Base-by-base conservation (phyloP, 2,329 filamentous ascomycete genomes). In the Hypomyces perniciosus region DNA sequence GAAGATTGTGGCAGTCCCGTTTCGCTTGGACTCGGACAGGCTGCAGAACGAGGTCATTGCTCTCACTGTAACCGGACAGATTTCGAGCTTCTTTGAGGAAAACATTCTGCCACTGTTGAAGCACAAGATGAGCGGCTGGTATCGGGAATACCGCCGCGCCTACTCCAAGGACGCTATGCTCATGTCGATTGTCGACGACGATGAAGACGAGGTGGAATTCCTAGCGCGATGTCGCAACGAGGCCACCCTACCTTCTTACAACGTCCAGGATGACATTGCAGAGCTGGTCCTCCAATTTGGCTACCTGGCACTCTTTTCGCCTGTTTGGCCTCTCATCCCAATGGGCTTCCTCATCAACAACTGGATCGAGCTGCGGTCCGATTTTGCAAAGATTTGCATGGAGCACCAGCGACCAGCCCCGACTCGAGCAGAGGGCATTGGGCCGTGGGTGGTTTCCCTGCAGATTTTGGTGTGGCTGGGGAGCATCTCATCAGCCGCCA, bases 231-330 rank as follows among this genome's bases (percentile, higher is more conserved):
- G 85, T 2, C 82, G 86, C 45, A 76, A 81, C 53, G 84, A 90
- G 63, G 80, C 85, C 0, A 81, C 81, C 20, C 75, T 88, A 0
- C 79, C 80, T 8, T 71, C 78, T 10, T 90, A 90, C 72, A 83
- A 90, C 57, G 86, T 90, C 0, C 84, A 85, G 10, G 75, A 80
- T 8, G 86, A 90, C 59, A 80, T 89, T 40, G 76, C 85, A 8
- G 86, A 90, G 66, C 85, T 88, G 73, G 81, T 84, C 30, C 75
- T 88, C 2, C 83, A 85, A 61, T 90, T 88, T 57, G 86, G 86
- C 5, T 88, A 90, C 62, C 74, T 90, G 0, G 79, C 83, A 0
- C 71, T 90, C 4, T 90, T 90, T 65, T 85, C 82, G 1, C 83
- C 86, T 0, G 83, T 88, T 30, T 90, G 86, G 86, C 86, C 87